A percentile compares a stretch with the other conserved stretches of the same genome.
Conservation (phyloP, 768 basidiomycete genomes). For the Suillus variegatus region DNA sequence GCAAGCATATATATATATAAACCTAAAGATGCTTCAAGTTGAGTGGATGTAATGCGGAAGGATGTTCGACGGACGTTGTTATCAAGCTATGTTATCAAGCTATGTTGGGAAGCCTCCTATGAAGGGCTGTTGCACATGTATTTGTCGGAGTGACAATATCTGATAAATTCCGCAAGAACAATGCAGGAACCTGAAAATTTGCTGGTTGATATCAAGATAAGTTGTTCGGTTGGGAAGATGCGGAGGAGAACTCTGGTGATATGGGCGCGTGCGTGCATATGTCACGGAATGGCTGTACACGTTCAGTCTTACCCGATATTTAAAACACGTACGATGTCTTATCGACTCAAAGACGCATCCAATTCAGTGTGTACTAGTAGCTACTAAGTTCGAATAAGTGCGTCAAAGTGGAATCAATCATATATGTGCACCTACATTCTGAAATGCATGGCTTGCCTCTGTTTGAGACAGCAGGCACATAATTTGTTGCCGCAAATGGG, state of each 20-base stretch:
- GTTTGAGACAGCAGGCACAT: not conserved
- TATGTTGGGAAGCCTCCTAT: not conserved
- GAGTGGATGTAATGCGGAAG: not conserved
- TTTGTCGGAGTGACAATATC: not conserved
- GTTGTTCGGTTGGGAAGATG: not conserved
- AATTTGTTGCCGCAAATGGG: no score
- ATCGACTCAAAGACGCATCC: not conserved
- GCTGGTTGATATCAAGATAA: slow-evolving; percentile 1
- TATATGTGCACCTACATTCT: not conserved
- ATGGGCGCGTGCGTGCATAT: not conserved
- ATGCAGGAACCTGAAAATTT: not conserved
- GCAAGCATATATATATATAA: not conserved
- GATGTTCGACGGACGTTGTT: not conserved
- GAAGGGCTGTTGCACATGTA: not conserved
- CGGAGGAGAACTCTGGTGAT: not conserved
- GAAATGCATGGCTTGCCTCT: no score
- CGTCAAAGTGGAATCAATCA: not conserved
- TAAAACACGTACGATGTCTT: not conserved
- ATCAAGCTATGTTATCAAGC: not conserved
- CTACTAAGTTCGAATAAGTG: not conserved
- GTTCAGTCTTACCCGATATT: not conserved
- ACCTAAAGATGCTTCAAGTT: not conserved
- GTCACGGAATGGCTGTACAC: not conserved
- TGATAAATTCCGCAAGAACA: not conserved
- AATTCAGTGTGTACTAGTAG: not conserved